Conservation (phyloP, 1,284 basidiomycete genomes). For the Cutaneotrichosporon sp. region DNA sequence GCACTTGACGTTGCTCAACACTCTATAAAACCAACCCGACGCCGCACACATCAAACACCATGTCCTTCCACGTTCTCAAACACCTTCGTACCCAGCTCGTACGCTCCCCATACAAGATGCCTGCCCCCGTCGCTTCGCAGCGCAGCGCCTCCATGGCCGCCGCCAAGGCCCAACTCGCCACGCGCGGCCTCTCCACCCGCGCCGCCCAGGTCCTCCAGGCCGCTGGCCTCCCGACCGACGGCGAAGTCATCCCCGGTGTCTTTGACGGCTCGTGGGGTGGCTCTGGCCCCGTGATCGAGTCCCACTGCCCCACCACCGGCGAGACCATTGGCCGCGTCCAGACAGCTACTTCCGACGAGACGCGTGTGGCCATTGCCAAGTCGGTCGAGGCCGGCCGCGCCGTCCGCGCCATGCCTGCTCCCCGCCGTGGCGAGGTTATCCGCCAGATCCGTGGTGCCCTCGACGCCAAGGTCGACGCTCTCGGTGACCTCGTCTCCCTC, state of each 20-base stretch:
- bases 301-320: conserved; percentile 41
- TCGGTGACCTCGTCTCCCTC: conserved; percentile 65
- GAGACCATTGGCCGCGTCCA: conserved; percentile 36
- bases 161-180: conserved; percentile 1
- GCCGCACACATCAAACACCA: neutral
- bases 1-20: no score
- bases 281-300: conserved; percentile 30
- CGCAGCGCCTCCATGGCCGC: neutral
- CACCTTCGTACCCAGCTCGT: conserved; percentile 1
- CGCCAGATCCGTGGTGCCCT: conserved; percentile 80
- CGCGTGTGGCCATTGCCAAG: conserved; percentile 22
- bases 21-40: neutral
- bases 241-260: conserved; percentile 29
- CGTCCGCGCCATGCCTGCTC: conserved; percentile 75
- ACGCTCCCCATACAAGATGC: conserved; percentile 1
- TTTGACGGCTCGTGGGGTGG: conserved; percentile 44
- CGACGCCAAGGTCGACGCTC: conserved; percentile 69
- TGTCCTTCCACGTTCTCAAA: conserved; percentile 2
- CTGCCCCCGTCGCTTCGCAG: conserved; percentile 1
- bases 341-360: conserved; percentile 33
- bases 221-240: conserved; percentile 26
- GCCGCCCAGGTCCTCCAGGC: conserved; percentile 32
- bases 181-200: conserved; percentile 28
- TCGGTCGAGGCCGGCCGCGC: conserved; percentile 56
- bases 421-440: conserved; percentile 78